Conservation (phyloP, 306 rosid species). For the Argentina anserina region DNA sequence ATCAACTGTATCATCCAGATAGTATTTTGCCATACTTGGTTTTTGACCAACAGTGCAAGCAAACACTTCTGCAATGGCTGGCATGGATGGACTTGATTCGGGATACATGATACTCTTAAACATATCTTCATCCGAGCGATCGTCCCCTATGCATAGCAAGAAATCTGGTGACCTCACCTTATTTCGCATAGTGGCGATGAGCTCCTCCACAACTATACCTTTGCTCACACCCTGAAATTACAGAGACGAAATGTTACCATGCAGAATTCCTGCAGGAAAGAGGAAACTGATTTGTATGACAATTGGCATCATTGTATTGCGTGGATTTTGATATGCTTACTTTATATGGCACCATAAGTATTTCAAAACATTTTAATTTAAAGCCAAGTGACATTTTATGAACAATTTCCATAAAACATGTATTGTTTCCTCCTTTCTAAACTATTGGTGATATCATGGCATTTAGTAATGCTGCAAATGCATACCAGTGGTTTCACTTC, state of each 20-base stretch:
- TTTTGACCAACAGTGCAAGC: constrained; percentile 75
- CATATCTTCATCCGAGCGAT: constrained; percentile 74
- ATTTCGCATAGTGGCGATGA: constrained; percentile 47
- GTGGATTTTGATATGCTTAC: background rate
- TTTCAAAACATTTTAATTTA: too few species aligned
- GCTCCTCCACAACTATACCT: constrained; percentile 57
- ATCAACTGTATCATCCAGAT: constrained; percentile 56
- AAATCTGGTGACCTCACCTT: constrained; percentile 56
- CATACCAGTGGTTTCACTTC: constrained; percentile 81
- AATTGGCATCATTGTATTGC: background rate
- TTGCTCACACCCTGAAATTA: constrained; percentile 62
- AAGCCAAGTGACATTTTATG: background rate
- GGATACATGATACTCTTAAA: constrained; percentile 47
- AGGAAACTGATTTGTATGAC: background rate
- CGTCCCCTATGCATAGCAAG: constrained; percentile 69
- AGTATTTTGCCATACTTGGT: constrained; percentile 71
- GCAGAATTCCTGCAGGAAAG: background rate
- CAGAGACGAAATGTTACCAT: background rate
- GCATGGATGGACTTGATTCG: constrained; percentile 29
- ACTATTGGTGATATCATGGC: background rate
- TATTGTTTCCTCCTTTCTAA: background rate
- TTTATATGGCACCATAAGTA: background rate
- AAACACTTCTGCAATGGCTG: constrained; percentile 38
- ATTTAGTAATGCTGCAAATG: background rate
- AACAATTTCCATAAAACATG: background rate